These are phyloP conservation scores for Agarophyton chilense DNA, from an alignment of 23 red algal species.

Conservation along the genomic window DNA sequence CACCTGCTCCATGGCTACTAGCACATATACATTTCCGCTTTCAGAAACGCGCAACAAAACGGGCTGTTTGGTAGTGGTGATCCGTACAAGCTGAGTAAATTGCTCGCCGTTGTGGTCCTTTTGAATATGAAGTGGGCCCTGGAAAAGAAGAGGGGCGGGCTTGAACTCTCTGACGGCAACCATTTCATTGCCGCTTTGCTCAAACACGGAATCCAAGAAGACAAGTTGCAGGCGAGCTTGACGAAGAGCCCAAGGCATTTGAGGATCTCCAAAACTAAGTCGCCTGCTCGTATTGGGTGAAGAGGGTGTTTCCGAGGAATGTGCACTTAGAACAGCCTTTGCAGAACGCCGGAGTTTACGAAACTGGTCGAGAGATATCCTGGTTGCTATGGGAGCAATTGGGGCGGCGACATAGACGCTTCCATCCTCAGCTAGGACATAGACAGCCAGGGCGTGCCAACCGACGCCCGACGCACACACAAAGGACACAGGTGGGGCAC, in stretches of 20 bases:
- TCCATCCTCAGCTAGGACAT: conserved; percentile 58
- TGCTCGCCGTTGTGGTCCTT: conserved; percentile 14
- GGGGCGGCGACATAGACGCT: conserved; percentile 58
- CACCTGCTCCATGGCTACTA: conserved; percentile 45
- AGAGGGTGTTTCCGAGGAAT: neutral
- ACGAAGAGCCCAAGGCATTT: conserved; percentile 28
- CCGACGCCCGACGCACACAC: conserved; percentile 42
- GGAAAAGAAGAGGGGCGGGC: conserved; percentile 53
- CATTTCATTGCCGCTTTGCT: conserved; percentile 30
- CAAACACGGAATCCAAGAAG: conserved; percentile 62
- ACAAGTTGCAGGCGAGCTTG: conserved; percentile 48
- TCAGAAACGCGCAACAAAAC: conserved; percentile 43
- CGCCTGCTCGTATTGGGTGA: neutral
- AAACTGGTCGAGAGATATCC: neutral
- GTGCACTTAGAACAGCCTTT: neutral
- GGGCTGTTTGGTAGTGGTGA: conserved; percentile 16
- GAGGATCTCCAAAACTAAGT: conserved; percentile 32
- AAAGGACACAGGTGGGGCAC: conserved; percentile 47
- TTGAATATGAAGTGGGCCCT: conserved; percentile 57
- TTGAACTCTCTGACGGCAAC: conserved; percentile 62
- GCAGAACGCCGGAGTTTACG: neutral
- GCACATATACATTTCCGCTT: conserved; percentile 48
- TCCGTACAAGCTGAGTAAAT: neutral
- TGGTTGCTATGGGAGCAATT: conserved; percentile 57
- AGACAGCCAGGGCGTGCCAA: conserved; percentile 56